A percentile compares a stretch with the other conserved stretches of the same genome.
Conservation (phyloP, 495 filamentous ascomycete genomes). For the Xylaria sp. region DNA sequence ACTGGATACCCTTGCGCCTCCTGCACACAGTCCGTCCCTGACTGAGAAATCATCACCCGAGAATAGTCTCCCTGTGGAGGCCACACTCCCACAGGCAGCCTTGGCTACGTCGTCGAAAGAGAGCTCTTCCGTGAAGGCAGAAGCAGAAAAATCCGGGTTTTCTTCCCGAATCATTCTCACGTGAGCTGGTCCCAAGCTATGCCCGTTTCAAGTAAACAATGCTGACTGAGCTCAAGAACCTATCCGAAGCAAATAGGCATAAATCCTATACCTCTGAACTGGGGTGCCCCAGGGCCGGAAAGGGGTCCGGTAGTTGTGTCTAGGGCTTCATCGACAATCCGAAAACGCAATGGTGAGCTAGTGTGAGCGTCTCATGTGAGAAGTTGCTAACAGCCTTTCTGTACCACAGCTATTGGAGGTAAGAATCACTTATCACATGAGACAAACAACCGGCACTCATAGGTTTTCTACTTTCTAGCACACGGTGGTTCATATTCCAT, state of each 20-base stretch:
- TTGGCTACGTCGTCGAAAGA: conserved; percentile 29
- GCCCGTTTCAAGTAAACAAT: neutral
- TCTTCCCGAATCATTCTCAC: conserved; percentile 72
- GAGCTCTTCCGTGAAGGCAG: conserved; percentile 28
- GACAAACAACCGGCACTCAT: neutral
- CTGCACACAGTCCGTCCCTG: conserved; percentile 42
- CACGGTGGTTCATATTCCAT: conserved; percentile 98
- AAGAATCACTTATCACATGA: conserved; percentile 29
- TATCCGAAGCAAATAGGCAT: conserved; percentile 95
- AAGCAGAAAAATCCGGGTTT: conserved; percentile 45
- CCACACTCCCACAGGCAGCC: conserved; percentile 24
- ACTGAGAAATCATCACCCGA: conserved; percentile 29
- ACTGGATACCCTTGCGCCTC: conserved; percentile 62
- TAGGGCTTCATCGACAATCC: conserved; percentile 73
- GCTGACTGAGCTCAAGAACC: conserved; percentile 63
- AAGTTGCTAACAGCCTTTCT: conserved; percentile 28
- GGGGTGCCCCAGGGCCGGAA: conserved; percentile 78
- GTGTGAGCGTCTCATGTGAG: neutral
- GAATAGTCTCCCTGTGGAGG: conserved; percentile 20
- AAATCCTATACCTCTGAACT: conserved; percentile 85
- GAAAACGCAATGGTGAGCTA: conserved; percentile 81
- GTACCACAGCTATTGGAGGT: conserved; percentile 55
- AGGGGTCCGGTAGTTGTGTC: conserved; percentile 94
- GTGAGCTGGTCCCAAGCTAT: conserved; percentile 36
- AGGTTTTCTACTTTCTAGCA: conserved; percentile 51